These are phyloP conservation scores for Suillus fuscotomentosus DNA, from an alignment of 768 basidiomycete species.

Conservation along the genomic window DNA sequence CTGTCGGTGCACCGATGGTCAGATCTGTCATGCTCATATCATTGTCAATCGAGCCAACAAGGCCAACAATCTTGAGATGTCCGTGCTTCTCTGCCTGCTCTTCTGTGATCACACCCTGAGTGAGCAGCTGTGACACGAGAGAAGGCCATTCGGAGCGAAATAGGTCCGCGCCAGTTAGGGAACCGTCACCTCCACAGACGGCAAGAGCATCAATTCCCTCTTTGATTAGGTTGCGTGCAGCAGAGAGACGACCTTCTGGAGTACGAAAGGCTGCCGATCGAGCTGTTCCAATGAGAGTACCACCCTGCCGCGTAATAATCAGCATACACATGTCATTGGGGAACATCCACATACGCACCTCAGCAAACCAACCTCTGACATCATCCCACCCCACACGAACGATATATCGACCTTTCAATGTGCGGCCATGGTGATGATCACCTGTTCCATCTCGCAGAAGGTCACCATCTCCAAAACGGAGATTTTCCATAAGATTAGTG, in stretches of 20 bases:
- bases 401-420: conserved; percentile 89
- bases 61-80: conserved; percentile 94
- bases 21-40: conserved; percentile 98
- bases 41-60: conserved; percentile 98
- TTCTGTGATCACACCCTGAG: conserved; percentile 73
- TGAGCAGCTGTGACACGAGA: conserved; percentile 67
- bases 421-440: conserved; percentile 62
- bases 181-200: conserved; percentile 97
- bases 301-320: conserved; percentile 52
- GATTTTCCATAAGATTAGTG: conserved; percentile 57
- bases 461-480: conserved; percentile 81
- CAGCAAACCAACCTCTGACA: conserved; percentile 90
- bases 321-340: not conserved
- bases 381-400: conserved; percentile 98
- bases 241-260: conserved; percentile 81
- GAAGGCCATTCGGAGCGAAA: conserved; percentile 93
- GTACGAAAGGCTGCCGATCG: conserved; percentile 84
- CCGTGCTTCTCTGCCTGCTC: conserved; percentile 69
- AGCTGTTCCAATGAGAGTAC: conserved; percentile 95
- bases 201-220: conserved; percentile 97
- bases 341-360: conserved; percentile 48
- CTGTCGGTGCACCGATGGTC: conserved; percentile 96
- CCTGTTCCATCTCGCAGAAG: conserved; percentile 80
- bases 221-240: conserved; percentile 88
- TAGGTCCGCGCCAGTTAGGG: conserved; percentile 92